phyloP scores from a whole-genome alignment of 1,139 yeast species.

The Kurtzmaniella quercitrusa region DNA sequence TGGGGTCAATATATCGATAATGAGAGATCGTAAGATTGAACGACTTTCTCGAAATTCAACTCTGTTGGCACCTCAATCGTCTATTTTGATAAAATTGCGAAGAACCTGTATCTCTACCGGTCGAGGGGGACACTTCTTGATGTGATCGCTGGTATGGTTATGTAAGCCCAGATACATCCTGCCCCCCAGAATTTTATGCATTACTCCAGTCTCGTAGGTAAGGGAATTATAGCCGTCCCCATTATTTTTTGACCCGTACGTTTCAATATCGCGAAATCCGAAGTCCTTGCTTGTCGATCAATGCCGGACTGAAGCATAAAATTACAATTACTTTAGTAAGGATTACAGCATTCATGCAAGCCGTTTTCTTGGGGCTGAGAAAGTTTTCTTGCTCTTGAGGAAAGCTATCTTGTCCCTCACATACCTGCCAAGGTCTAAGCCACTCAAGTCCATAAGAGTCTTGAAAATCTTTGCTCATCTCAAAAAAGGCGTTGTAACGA shows the following conservation, averaged over 20 bases:
- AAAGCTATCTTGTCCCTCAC: too few species aligned
- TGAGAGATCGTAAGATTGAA: not conserved
- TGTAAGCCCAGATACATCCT: not conserved
- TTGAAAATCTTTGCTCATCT: too few species aligned
- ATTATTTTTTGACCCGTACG: not conserved
- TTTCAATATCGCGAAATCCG: not conserved
- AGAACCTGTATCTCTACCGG: too few species aligned
- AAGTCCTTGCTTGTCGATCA: not conserved
- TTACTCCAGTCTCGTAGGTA: not conserved
- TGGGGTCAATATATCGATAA: too few species aligned
- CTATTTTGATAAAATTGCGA: not conserved
- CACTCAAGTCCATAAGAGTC: too few species aligned
- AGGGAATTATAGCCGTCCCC: not conserved
- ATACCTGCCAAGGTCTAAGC: too few species aligned
- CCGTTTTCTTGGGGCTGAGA: too few species aligned
- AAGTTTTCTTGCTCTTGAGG: too few species aligned
- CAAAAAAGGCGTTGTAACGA: too few species aligned
- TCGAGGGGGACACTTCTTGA: too few species aligned
- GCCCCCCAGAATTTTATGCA: not conserved
- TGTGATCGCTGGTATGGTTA: not conserved
- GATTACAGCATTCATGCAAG: too few species aligned
- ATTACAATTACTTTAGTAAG: too few species aligned
- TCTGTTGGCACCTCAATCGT: not conserved
- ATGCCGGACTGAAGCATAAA: not conserved
- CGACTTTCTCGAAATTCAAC: not conserved